Conservation (phyloP, 257 asterid species). For the Paulownia fortunei region DNA sequence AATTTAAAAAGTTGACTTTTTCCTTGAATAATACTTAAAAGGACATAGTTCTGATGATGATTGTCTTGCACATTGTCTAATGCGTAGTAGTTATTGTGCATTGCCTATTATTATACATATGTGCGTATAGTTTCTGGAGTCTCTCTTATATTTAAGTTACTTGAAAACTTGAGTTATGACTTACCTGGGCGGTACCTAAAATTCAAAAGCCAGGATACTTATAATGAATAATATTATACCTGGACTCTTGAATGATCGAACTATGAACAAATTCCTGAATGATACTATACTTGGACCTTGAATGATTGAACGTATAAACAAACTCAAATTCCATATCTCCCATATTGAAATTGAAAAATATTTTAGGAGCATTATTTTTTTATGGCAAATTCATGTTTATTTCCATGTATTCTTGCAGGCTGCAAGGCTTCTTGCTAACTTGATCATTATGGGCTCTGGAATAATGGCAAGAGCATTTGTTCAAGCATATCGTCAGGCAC, state of each 20-base stretch:
- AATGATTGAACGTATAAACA: not conserved
- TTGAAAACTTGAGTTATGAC: not conserved
- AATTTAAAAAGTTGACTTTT: not conserved
- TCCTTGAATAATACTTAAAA: not conserved
- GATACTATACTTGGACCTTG: too few relatives aligned
- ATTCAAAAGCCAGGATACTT: not conserved
- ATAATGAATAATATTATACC: not conserved
- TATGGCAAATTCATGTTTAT: constrained; percentile 12
- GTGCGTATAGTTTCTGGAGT: not conserved
- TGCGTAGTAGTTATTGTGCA: not conserved
- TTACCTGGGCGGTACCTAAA: not conserved
- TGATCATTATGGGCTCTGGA: constrained; percentile 69
- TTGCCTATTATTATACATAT: not conserved
- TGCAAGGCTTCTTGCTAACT: constrained; percentile 62
- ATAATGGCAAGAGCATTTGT: constrained; percentile 63
- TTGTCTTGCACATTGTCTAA: not conserved
- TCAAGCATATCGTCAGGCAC: constrained; percentile 84
- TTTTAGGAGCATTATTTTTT: not conserved
- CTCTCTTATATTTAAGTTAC: not conserved
- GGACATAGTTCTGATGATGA: not conserved
- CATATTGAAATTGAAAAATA: not conserved
- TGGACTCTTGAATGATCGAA: not conserved
- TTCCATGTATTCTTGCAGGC: constrained; percentile 48
- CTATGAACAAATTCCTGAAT: too few relatives aligned
- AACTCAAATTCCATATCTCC: not conserved